Conservation (phyloP, 176 grass and related monocot genomes). For the Coix lacrymajobi region DNA sequence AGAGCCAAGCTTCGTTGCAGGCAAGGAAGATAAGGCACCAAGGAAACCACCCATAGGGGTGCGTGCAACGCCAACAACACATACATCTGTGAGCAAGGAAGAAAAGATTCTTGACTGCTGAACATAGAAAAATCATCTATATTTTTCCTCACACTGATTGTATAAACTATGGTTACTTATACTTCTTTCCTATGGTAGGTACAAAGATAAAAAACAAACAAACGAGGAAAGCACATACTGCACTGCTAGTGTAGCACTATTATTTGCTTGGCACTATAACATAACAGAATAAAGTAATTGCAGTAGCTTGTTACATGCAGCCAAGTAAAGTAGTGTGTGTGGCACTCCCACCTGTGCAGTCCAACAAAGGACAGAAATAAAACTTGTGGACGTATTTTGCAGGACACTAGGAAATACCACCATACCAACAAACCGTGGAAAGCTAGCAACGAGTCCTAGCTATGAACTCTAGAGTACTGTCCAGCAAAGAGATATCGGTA, state of each 20-base stretch:
- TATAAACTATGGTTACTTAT: neutral
- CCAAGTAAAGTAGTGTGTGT: neutral
- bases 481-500: neutral
- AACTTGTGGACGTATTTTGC: neutral
- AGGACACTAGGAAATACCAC: neutral
- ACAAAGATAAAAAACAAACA: neutral
- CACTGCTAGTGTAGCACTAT: too few relatives aligned
- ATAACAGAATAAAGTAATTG: neutral
- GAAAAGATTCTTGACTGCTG: neutral
- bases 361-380: neutral
- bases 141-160: neutral
- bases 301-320: neutral
- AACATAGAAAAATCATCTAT: neutral
- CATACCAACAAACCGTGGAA: neutral
- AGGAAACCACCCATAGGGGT: slow-evolving; percentile 92
- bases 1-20: slow-evolving; percentile 90
- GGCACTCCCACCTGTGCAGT: neutral
- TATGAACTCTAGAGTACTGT: neutral
- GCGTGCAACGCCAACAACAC: slow-evolving; percentile 71
- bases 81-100: slow-evolving; percentile 61
- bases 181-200: neutral
- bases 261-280: too few relatives aligned
- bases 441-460: neutral
- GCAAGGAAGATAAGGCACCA: slow-evolving; percentile 72
- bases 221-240: neutral